Evolutionary conservation across 2,329 filamentous ascomycete genomes (phyloP), one percentile per base, ranked within the genome.

Genomic region (Aspergillus uvarum): DNA sequence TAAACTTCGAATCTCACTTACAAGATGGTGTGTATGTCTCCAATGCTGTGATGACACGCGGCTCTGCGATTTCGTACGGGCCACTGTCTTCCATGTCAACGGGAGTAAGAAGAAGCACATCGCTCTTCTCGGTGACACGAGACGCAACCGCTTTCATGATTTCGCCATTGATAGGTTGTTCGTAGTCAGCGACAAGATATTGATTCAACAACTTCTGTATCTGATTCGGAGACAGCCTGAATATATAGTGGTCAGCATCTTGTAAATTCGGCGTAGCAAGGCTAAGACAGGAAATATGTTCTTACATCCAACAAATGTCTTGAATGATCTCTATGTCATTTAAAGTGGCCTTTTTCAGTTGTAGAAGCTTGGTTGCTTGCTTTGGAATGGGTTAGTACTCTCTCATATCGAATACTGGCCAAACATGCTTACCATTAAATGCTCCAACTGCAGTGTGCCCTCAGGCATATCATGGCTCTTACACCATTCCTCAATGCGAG

Each of bases 281-380:
- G 19, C 11, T 11, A 44, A n/a, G 8, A 11, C 26, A 14, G 42
- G n/a, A 29, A 22, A 85, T 6, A 16, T 35, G 12, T 35, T 12
- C 91, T 87, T 81, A 96, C 94, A 98, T 98, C 94, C 94, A 98
- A 85, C 95, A 99, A 70, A 99, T 99, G 76, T 99, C 95, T 81
- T 99, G 95, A 72, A 99, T 99, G 71, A 99, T 99, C 80, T 99
- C 95, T 71, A 99, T 99, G 72, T 99, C 95, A 76, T 98, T 99
- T 74, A 99, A 81, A 1, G 95, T 99, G 8, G 95, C 95, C 82
- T 99, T 99, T 88, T 99, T 99, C 65, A 99, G 83, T 77, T 99
- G 95, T 65, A 99, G 84, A 65, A 99, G 88, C 81, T 99, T 99
- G 21, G 95, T 99, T 56, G 95, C 95, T 91, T 98, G 94, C 89